These are phyloP conservation scores for Yamadazyma diospyri DNA, from an alignment of 1,139 yeast genomes.

Conservation along the genomic window DNA sequence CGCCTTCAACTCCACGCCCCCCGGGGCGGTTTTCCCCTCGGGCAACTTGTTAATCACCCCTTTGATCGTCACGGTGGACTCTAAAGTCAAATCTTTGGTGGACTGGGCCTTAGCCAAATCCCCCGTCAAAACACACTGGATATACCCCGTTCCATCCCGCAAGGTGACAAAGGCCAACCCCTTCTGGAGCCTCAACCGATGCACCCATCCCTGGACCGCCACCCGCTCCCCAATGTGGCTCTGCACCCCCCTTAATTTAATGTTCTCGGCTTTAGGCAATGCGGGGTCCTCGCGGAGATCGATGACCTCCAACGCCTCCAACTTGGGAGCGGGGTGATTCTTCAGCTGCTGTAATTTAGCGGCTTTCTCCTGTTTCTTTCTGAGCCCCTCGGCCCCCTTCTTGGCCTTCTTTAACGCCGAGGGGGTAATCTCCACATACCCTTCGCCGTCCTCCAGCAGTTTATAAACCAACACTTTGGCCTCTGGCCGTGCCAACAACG, in stretches of 20 bases:
- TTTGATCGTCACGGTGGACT: slow-evolving; percentile 73
- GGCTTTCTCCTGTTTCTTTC: slow-evolving; percentile 84
- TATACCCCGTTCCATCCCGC: slow-evolving; percentile 91
- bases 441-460: slow-evolving; percentile 54
- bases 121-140: slow-evolving; percentile 86
- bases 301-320: slow-evolving; percentile 75
- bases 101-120: slow-evolving; percentile 88
- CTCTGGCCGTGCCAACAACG: slow-evolving; percentile 57
- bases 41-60: slow-evolving; percentile 84
- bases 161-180: slow-evolving; percentile 86
- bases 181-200: slow-evolving; percentile 89
- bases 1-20: slow-evolving; percentile 90
- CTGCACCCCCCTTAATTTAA: slow-evolving; percentile 59
- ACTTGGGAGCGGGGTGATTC: slow-evolving; percentile 64
- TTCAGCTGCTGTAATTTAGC: slow-evolving; percentile 59
- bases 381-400: slow-evolving; percentile 90
- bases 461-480: slow-evolving; percentile 65
- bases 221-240: slow-evolving; percentile 62
- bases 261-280: slow-evolving; percentile 57
- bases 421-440: slow-evolving; percentile 78
- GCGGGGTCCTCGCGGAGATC: slow-evolving; percentile 67
- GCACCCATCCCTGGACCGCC: slow-evolving; percentile 89
- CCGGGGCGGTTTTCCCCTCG: slow-evolving; percentile 96
- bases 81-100: slow-evolving; percentile 82
- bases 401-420: slow-evolving; percentile 94